phyloP scores from a whole-genome alignment of 495 filamentous ascomycete species.

The Penicillium subrubescens region DNA sequence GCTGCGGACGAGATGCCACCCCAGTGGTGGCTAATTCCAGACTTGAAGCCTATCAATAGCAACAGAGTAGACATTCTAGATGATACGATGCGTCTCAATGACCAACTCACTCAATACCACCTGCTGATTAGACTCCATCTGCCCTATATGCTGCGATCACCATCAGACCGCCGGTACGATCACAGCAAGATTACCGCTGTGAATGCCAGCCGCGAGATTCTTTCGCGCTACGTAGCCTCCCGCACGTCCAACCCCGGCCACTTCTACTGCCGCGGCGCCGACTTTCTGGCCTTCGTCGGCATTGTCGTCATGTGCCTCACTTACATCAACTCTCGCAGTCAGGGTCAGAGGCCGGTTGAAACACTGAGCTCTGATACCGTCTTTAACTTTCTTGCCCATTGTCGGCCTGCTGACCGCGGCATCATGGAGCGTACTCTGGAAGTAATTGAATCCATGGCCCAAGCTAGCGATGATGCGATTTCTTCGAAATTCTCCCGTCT shows the following conservation, averaged over 20 bases:
- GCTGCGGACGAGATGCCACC: conserved; percentile 39
- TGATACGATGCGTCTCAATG: conserved; percentile 18
- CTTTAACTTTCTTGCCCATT: conserved; percentile 40
- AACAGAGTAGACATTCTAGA: conserved; percentile 6
- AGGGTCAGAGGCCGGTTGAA: background rate
- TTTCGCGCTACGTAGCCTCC: conserved; percentile 18
- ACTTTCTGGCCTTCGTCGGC: conserved; percentile 53
- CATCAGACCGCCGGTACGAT: conserved; percentile 24
- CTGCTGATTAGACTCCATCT: conserved; percentile 28
- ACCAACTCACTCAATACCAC: conserved; percentile 45
- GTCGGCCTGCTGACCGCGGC: conserved; percentile 44
- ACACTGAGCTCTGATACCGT: conserved; percentile 4
- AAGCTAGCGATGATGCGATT: conserved; percentile 22
- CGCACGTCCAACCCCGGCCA: conserved; percentile 20
- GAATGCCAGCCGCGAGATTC: conserved; percentile 42
- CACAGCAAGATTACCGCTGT: conserved; percentile 37
- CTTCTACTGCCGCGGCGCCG: conserved; percentile 50
- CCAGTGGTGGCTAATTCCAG: conserved; percentile 39
- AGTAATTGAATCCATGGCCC: conserved; percentile 34
- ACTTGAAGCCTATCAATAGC: conserved; percentile 5
- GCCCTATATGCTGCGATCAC: conserved; percentile 22
- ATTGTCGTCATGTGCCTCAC: conserved; percentile 38
- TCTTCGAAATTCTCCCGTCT: conserved; percentile 40
- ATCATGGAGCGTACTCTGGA: conserved; percentile 44
- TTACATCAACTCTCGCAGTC: conserved; percentile 30